Evolutionary conservation across 108 stramenopile genomes (phyloP), one percentile per base, ranked within the genome.

Genomic region (Asterionellopsis glacialis): DNA sequence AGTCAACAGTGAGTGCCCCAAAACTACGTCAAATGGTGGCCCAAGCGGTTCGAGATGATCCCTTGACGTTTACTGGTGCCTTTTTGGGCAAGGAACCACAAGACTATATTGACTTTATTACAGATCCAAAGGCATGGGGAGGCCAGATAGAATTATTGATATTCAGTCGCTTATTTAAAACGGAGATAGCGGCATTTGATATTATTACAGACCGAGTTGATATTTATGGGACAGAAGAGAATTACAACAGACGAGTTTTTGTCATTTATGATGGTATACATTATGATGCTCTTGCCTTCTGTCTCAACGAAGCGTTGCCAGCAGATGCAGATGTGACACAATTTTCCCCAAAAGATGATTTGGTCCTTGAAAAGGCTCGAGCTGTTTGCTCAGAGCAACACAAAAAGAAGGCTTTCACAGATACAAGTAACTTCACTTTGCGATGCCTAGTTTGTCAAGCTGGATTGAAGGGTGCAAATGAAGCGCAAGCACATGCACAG

Each of bases 241-340:
- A 49, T 11, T 65, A 57, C 65, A 57, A 57, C 1, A 54, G 65
- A 12, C 65, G 65, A 48, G 41, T 65, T 11, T 57, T 41, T 9
- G 65, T 65, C 2, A 65, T 65, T 9, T 64, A 64, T 19, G 63
- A 64, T 44, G 63, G 52, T 25, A 57, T 57, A 18, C 65, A 65
- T 24, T 65, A 65, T 33, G 65, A 65, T 26, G 55, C 56, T 59
- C n/a, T 65, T 28, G 65, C 65, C n/a, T 65, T 41, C 28, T 28
- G 23, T 13, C 57, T 65, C 39, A 55, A 65, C 41, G 38, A 45
- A 13, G 14, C 16, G 11, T 41, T 65, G 38, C 65, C 65, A 11
- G 14, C 26, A 6, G 65, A 65, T 39, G 45, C 45, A 24, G 51
- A 55, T 21, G 51, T 57, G 12, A 65, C 56, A 10, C 55, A 54